Conservation (phyloP, 108 stramenopile species). For the Skeletonema grethae region DNA sequence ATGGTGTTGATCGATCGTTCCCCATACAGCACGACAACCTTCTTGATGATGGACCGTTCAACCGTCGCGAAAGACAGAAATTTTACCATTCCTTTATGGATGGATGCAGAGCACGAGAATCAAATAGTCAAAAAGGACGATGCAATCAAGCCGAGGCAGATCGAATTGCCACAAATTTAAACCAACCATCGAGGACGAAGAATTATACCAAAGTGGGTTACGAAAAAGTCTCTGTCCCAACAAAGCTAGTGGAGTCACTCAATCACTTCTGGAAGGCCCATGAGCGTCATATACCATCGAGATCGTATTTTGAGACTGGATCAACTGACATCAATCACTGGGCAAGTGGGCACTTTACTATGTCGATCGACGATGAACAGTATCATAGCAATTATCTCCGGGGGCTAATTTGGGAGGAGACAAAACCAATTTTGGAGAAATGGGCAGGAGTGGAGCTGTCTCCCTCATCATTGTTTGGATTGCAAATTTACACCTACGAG, state of each 20-base stretch:
- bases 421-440: constrained; percentile 39
- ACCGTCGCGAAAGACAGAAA: not conserved
- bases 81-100: not conserved
- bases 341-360: constrained; percentile 33
- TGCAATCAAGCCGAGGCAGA: constrained; percentile 36
- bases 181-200: constrained; percentile 29
- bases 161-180: constrained; percentile 51
- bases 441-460: constrained; percentile 49
- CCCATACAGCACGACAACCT: not conserved
- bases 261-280: constrained; percentile 38
- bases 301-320: constrained; percentile 37
- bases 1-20: not conserved
- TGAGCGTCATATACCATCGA: constrained; percentile 23
- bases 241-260: constrained; percentile 20
- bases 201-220: constrained; percentile 54
- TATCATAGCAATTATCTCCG: constrained; percentile 14
- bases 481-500: constrained; percentile 72
- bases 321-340: constrained; percentile 58
- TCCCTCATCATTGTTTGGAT: constrained; percentile 72
- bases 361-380: constrained; percentile 19
- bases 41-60: not conserved
- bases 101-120: not conserved
- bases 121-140: not conserved
- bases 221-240: constrained; percentile 60
- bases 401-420: constrained; percentile 34